These are phyloP conservation scores for Platanthera guangdongensis DNA, from an alignment of 106 monocot genomes.

Conservation along the genomic window DNA sequence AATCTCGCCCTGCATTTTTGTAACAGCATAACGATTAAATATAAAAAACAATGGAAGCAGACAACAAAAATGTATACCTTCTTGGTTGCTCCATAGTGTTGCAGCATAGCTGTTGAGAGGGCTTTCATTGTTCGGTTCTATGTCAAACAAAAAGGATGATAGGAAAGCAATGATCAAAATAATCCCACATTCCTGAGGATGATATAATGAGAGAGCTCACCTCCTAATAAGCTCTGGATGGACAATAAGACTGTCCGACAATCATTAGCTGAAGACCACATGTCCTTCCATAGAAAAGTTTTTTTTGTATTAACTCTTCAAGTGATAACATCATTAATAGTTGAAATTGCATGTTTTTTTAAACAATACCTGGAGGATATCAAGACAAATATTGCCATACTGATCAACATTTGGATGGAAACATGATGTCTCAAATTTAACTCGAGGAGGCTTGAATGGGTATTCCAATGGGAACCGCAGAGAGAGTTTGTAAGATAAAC, in stretches of 20 bases:
- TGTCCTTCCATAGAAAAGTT: constrained; percentile 37
- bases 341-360: background rate
- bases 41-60: background rate
- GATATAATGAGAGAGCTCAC: constrained; percentile 15
- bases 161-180: background rate
- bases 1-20: too few relatives aligned
- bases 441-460: constrained; percentile 71
- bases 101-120: constrained; percentile 74
- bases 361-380: constrained; percentile 62
- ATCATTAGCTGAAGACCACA: constrained; percentile 85
- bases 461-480: constrained; percentile 64
- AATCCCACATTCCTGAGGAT: background rate
- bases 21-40: background rate
- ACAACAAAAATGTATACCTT: constrained; percentile 27
- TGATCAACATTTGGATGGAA: constrained; percentile 82
- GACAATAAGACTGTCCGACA: constrained; percentile 64
- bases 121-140: constrained; percentile 74
- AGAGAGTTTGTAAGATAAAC: constrained; percentile 68
- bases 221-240: constrained; percentile 80
- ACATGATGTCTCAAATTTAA: constrained; percentile 77
- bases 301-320: background rate
- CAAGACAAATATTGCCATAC: constrained; percentile 69
- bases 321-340: background rate
- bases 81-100: constrained; percentile 60
- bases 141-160: constrained; percentile 4